Evolutionary conservation across 164 flowering plant genomes (phyloP), one percentile per base, ranked within the genome.

Genomic region (Vitis rupestris): DNA sequence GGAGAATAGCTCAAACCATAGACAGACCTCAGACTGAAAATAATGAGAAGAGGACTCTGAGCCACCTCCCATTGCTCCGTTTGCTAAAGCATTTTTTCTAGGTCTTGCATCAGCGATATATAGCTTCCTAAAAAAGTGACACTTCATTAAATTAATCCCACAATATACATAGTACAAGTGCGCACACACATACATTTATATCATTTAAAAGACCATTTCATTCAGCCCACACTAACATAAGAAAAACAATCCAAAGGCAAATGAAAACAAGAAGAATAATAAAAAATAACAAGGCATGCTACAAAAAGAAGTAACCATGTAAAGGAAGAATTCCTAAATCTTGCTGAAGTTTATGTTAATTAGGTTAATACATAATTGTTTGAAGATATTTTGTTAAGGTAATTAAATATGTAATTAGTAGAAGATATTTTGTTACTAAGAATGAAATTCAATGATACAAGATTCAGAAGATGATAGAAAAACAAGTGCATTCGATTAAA

Each of bases 51-150:
- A 90, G 50, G 99, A 96, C 85, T 96, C 99, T 23, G 99, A 96
- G 64, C 99, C 98, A 72, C 99, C 99, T 74, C 99, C 99, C 97
- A 91, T 88, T 48, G 99, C 99, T 1, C 98, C 97, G 86, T 96
- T 96, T 59, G 99, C 99, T 73, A 96, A 80, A 66, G 99, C 98
- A 85, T 96, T 96, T 84, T 90, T 96, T 67, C 97, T 86, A n/a
- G 99, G 99, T 79, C 99, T 90, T 74, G 99, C 99, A 88, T 96
- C 99, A 75, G 93, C 97, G 67, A 96, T 96, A 75, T 89, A 93
- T 50, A 96, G 88, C 83, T 93, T 96, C 90, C 99, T 96, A 75
- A 37, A 10, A 68, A 70, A 10, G 44, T 23, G 60, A 31, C 14
- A 50, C 55, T 16, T 16, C 16, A 49, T 27, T 19, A 23, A 59